A percentile compares a stretch with the other conserved stretches of the same genome.
phyloP scores from a whole-genome alignment of 768 basidiomycete genomes.

The Udeniomyces megalosporus region DNA sequence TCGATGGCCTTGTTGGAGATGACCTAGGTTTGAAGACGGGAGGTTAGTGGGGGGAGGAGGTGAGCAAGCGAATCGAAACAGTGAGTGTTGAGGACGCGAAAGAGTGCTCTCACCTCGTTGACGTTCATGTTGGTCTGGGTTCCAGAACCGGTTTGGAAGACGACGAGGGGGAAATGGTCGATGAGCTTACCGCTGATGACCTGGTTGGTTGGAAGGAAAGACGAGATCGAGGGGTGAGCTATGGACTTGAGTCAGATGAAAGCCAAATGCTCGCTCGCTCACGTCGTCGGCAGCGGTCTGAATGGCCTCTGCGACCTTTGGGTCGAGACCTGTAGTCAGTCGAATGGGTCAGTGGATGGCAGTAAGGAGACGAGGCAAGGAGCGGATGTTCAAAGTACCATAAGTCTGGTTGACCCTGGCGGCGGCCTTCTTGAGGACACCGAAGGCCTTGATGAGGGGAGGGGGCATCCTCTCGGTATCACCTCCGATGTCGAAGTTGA shows the following conservation, averaged over 20 bases:
- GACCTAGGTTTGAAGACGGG: constrained; percentile 57
- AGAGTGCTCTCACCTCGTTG: constrained; percentile 54
- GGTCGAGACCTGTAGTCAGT: constrained; percentile 40
- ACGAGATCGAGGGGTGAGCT: neutral
- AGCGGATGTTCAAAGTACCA: constrained; percentile 35
- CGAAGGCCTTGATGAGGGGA: constrained; percentile 95
- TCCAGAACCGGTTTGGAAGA: constrained; percentile 97
- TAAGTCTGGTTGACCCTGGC: constrained; percentile 75
- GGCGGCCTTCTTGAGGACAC: constrained; percentile 92
- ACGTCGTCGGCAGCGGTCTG: constrained; percentile 88
- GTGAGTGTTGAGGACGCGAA: neutral
- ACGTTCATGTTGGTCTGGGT: constrained; percentile 99
- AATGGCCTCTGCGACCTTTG: constrained; percentile 72
- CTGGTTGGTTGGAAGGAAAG: too few relatives aligned
- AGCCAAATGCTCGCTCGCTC: constrained; percentile 18
- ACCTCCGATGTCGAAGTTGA: constrained; percentile 98
- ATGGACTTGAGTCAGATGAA: neutral
- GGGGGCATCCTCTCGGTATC: constrained; percentile 79
- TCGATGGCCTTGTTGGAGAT: constrained; percentile 98
- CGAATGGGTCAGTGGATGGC: too few relatives aligned
- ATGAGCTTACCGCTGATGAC: constrained; percentile 89
- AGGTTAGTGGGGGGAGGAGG: neutral
- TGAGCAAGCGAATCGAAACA: neutral
- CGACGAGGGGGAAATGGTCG: constrained; percentile 93
- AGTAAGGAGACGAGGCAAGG: too few relatives aligned